phyloP scores from a whole-genome alignment of 2,329 filamentous ascomycete species.

The Aspergillus sp. region DNA sequence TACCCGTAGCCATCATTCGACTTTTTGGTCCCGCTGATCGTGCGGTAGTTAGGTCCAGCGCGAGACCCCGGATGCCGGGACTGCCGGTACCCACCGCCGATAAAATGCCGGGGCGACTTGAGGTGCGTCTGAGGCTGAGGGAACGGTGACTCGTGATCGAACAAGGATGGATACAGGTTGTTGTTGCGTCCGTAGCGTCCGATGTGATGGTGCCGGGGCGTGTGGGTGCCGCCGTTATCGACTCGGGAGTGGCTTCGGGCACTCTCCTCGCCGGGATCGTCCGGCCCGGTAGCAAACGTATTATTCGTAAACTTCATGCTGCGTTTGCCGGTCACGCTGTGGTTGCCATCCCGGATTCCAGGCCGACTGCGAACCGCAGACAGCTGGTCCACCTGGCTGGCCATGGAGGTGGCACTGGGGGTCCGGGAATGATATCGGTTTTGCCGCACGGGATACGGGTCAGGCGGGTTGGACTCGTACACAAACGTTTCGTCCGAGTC shows the following conservation, averaged over 20 bases:
- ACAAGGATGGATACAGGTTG: slow-evolving; percentile 65
- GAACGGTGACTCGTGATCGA: slow-evolving; percentile 78
- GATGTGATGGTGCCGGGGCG: slow-evolving; percentile 75
- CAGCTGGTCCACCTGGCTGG: slow-evolving; percentile 51
- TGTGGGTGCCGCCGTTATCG: slow-evolving; percentile 56
- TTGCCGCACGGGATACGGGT: slow-evolving; percentile 58
- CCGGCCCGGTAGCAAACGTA: slow-evolving; percentile 65
- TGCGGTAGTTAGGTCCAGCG: slow-evolving; percentile 52
- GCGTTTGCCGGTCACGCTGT: slow-evolving; percentile 72
- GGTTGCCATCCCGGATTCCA: slow-evolving; percentile 64
- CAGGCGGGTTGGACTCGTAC: slow-evolving; percentile 91
- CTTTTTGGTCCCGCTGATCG: slow-evolving; percentile 53
- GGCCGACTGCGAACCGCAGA: slow-evolving; percentile 61
- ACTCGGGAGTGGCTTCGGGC: slow-evolving; percentile 64
- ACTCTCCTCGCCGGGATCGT: slow-evolving; percentile 67
- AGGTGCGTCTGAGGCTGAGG: slow-evolving; percentile 59
- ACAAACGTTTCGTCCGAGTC: slow-evolving; percentile 99
- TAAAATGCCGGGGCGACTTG: slow-evolving; percentile 60
- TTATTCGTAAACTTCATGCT: slow-evolving; percentile 95
- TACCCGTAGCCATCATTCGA: slow-evolving; percentile 67
- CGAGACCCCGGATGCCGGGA: slow-evolving; percentile 72
- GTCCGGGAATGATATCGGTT: slow-evolving; percentile 88
- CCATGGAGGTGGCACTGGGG: slow-evolving; percentile 82
- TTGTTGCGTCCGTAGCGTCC: slow-evolving; percentile 74
- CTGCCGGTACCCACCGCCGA: slow-evolving; percentile 59